Conservation (phyloP, 1,284 basidiomycete species). For the Melampsora larici-populina region DNA sequence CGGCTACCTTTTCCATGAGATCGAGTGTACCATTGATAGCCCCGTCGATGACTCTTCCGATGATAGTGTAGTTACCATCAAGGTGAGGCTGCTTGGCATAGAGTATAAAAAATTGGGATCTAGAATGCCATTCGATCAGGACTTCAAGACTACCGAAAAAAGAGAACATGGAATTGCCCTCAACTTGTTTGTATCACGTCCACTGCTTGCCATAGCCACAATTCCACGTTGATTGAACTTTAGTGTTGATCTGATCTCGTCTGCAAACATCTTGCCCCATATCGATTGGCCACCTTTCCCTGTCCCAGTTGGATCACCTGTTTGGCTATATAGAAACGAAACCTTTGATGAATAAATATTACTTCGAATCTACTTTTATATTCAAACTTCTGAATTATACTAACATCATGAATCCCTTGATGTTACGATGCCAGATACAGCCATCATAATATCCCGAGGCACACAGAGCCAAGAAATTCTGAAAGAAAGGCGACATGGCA, state of each 20-base stretch:
- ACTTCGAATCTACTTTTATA: conserved; percentile 47
- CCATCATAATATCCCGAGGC: conserved; percentile 83
- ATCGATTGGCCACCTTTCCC: conserved; percentile 72
- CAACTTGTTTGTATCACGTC: conserved; percentile 85
- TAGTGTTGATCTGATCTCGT: conserved; percentile 84
- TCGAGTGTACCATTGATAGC: conserved; percentile 76
- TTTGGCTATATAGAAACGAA: conserved; percentile 44
- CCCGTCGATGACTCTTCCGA: conserved; percentile 90
- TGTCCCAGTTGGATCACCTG: conserved; percentile 55
- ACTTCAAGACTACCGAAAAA: conserved; percentile 43
- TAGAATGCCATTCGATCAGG: conserved; percentile 25
- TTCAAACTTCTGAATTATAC: not conserved
- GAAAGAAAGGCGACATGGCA: conserved; percentile 25
- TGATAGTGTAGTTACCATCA: conserved; percentile 90
- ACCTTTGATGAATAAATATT: not conserved
- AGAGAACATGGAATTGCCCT: conserved; percentile 18
- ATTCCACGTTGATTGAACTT: conserved; percentile 93
- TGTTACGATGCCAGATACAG: conserved; percentile 73
- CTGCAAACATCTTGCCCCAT: conserved; percentile 73
- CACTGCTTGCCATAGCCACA: conserved; percentile 95
- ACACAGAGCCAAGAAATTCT: conserved; percentile 93
- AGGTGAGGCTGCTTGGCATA: conserved; percentile 87
- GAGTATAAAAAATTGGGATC: conserved; percentile 79
- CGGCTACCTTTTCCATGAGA: conserved; percentile 81
- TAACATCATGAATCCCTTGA: conserved; percentile 37